Evolutionary conservation across 495 filamentous ascomycete genomes (phyloP).

Genomic region (Penicillium steckii): DNA sequence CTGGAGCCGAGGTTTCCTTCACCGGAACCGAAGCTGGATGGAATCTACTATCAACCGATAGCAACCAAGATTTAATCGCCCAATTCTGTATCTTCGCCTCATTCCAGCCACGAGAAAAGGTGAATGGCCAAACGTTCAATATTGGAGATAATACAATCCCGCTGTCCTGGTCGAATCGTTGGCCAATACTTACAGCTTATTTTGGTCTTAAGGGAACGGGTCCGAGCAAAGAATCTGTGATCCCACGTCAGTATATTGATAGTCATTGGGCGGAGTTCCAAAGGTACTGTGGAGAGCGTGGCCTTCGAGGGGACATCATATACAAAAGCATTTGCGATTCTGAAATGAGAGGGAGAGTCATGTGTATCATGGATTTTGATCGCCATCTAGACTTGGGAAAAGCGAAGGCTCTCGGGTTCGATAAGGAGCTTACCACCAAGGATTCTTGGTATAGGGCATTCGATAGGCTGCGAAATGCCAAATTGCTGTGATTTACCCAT

Average conservation of each 20-base stretch:
- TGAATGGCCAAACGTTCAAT: constrained; percentile 53
- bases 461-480: constrained; percentile 5
- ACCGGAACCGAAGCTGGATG: constrained; percentile 29
- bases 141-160: constrained; percentile 53
- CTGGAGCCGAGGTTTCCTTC: constrained; percentile 30
- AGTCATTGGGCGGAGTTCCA: constrained; percentile 1
- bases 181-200: constrained; percentile 21
- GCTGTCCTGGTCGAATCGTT: constrained; percentile 9
- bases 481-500: background rate
- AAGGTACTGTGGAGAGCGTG: background rate
- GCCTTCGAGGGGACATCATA: constrained; percentile 4
- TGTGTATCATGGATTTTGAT: constrained; percentile 7
- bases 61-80: constrained; percentile 42
- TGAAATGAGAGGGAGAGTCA: background rate
- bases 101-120: constrained; percentile 37
- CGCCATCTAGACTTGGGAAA: constrained; percentile 4
- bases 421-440: background rate
- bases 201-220: constrained; percentile 36
- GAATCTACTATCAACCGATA: constrained; percentile 27
- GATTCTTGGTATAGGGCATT: constrained; percentile 10
- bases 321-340: constrained; percentile 3
- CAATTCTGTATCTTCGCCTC: constrained; percentile 39
- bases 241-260: background rate
- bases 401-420: background rate
- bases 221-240: background rate